These are phyloP conservation scores for Saturnispora silvae DNA, from an alignment of 805 yeast species.

Conservation along the genomic window DNA sequence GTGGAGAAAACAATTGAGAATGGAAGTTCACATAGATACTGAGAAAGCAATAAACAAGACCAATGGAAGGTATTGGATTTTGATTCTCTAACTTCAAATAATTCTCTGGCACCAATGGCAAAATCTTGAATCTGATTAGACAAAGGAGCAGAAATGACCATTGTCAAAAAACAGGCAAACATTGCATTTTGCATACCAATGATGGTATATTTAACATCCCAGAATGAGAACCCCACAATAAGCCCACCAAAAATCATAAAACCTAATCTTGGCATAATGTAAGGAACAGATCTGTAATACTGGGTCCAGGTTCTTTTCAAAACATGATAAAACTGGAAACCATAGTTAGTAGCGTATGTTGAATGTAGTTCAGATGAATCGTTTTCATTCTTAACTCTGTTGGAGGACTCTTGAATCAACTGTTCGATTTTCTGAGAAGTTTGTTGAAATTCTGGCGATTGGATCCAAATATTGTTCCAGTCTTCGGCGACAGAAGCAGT, in stretches of 20 bases:
- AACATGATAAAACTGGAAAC: constrained; percentile 28
- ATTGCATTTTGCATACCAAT: constrained; percentile 51
- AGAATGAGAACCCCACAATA: constrained; percentile 64
- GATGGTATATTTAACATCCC: constrained; percentile 39
- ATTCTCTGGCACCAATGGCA: constrained; percentile 49
- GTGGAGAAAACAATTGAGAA: constrained; percentile 42
- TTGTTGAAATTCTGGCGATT: constrained; percentile 20
- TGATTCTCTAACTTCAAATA: constrained; percentile 62
- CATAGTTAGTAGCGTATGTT: constrained; percentile 37
- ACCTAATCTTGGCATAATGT: constrained; percentile 39
- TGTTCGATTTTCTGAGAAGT: constrained; percentile 23
- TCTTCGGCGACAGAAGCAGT: constrained; percentile 50
- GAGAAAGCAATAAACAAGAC: constrained; percentile 46
- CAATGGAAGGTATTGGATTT: constrained; percentile 68
- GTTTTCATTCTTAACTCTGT: constrained; percentile 8
- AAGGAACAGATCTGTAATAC: constrained; percentile 39
- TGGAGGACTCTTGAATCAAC: constrained; percentile 16
- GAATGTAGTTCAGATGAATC: constrained; percentile 13
- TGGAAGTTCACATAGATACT: constrained; percentile 51
- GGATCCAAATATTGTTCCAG: constrained; percentile 56
- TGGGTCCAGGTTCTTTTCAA: constrained; percentile 30
- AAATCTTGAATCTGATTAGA: constrained; percentile 56
- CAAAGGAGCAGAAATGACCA: constrained; percentile 47
- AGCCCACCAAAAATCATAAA: constrained; percentile 31
- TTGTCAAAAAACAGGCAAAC: constrained; percentile 42